Conservation (phyloP, 2,329 filamentous ascomycete genomes). For the Colletotrichum truncatum region DNA sequence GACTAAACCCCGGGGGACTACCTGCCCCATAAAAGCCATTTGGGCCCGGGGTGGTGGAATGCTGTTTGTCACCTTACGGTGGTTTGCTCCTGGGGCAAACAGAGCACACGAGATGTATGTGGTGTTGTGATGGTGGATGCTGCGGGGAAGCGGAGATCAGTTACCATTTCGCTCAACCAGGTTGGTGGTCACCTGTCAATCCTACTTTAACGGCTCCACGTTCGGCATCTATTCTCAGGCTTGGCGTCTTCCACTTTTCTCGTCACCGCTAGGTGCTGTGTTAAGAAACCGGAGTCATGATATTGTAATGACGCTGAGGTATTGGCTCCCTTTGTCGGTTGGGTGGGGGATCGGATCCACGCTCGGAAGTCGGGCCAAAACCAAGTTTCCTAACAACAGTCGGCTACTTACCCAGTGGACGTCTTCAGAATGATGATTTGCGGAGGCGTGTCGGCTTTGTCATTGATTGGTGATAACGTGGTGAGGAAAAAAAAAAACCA, state of each 20-base stretch:
- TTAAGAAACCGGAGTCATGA: background rate
- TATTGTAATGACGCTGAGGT: background rate
- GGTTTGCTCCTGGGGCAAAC: background rate
- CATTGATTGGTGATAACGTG: too few species aligned
- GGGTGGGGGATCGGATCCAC: conserved; percentile 1
- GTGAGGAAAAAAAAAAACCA: too few species aligned
- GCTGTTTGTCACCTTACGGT: background rate
- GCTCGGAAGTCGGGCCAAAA: background rate
- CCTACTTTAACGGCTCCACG: background rate
- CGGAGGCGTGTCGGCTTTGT: too few species aligned
- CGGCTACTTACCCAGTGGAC: too few species aligned
- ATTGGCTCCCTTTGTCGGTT: background rate
- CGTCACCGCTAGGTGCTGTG: background rate
- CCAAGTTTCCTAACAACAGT: too few species aligned
- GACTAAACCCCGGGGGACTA: too few species aligned
- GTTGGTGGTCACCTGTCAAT: conserved; percentile 25
- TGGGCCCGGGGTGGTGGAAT: background rate
- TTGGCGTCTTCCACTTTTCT: background rate
- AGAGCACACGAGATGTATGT: background rate
- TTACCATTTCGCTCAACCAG: background rate
- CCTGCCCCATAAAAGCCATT: background rate
- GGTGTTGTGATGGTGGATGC: background rate
- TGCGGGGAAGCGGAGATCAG: conserved; percentile 9
- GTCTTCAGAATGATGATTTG: too few species aligned
- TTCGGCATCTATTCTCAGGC: conserved; percentile 13